A percentile compares a stretch with the other conserved stretches of the same genome.
Evolutionary conservation across 345 rosid genomes (phyloP).

Genomic region (Trapa incisa): DNA sequence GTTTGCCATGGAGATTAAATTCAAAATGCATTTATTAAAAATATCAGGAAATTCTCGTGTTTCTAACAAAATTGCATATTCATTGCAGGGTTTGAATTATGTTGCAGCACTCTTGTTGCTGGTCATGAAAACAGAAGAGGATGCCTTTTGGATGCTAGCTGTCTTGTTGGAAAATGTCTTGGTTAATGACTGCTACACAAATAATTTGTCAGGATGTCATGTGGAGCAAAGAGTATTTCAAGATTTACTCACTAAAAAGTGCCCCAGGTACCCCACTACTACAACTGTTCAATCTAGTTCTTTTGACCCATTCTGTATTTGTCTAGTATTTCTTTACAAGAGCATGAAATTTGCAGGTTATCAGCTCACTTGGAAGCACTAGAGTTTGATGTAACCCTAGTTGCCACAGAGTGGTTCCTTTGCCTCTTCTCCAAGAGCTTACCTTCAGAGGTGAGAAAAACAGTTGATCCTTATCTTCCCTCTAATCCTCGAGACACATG

Average conservation of each 20-base stretch:
- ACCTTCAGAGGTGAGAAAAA: constrained; percentile 83
- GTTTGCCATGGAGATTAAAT: too few relatives aligned
- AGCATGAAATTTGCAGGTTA: constrained; percentile 41
- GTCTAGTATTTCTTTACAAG: background rate
- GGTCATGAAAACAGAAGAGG: constrained; percentile 99
- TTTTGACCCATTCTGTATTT: too few relatives aligned
- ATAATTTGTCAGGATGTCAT: constrained; percentile 90
- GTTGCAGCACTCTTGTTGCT: constrained; percentile 89
- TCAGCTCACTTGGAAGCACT: constrained; percentile 78
- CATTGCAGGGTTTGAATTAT: constrained; percentile 76
- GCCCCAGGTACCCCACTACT: constrained; percentile 50
- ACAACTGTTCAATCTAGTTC: background rate
- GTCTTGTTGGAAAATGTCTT: constrained; percentile 90
- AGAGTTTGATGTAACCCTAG: constrained; percentile 96
- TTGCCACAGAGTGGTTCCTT: constrained; percentile 97
- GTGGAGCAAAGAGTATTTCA: constrained; percentile 96
- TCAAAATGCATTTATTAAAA: background rate
- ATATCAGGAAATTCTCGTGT: background rate
- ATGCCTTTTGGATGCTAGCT: constrained; percentile 98
- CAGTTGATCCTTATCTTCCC: background rate
- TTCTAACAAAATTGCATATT: background rate
- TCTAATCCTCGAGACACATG: background rate
- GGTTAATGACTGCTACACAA: constrained; percentile 92
- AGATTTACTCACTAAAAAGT: constrained; percentile 73
- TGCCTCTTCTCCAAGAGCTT: constrained; percentile 98